Conservation (phyloP, 1,139 yeast species). For the Geotrichum candidum region DNA sequence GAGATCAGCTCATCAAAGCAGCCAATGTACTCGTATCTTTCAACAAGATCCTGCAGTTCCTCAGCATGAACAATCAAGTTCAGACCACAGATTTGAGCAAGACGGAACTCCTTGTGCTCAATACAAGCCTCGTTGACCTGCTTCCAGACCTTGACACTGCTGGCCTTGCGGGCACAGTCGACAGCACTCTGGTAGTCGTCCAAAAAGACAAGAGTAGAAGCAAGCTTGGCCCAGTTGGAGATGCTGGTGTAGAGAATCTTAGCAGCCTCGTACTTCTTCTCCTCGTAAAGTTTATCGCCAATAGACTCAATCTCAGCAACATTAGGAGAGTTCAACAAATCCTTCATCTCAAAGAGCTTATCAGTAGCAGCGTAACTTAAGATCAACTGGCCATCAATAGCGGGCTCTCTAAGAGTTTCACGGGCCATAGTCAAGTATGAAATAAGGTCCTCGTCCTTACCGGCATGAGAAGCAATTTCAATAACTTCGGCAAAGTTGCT, state of each 20-base stretch:
- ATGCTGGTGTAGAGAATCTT: conserved; percentile 79
- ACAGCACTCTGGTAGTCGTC: conserved; percentile 95
- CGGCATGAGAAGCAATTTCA: conserved; percentile 93
- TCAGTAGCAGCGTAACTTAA: conserved; percentile 79
- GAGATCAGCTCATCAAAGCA: conserved; percentile 88
- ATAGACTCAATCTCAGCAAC: conserved; percentile 89
- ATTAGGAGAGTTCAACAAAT: conserved; percentile 75
- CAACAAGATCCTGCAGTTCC: conserved; percentile 85
- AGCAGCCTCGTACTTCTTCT: conserved; percentile 86
- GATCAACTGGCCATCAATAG: conserved; percentile 86
- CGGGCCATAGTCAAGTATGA: conserved; percentile 93
- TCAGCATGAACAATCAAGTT: conserved; percentile 96
- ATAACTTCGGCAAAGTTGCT: conserved; percentile 86
- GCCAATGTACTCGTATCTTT: conserved; percentile 82
- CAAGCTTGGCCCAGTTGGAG: conserved; percentile 91
- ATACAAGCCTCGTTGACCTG: conserved; percentile 96
- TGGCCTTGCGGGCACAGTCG: conserved; percentile 97
- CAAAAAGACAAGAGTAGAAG: conserved; percentile 88
- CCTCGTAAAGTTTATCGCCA: conserved; percentile 85
- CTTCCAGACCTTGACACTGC: conserved; percentile 91
- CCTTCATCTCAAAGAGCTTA: conserved; percentile 74
- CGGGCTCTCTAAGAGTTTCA: conserved; percentile 81
- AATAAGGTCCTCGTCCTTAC: conserved; percentile 89
- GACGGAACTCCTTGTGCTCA: conserved; percentile 88
- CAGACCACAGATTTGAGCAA: conserved; percentile 98